Conservation (phyloP, 1,284 basidiomycete species). For the Marasmius sp. region DNA sequence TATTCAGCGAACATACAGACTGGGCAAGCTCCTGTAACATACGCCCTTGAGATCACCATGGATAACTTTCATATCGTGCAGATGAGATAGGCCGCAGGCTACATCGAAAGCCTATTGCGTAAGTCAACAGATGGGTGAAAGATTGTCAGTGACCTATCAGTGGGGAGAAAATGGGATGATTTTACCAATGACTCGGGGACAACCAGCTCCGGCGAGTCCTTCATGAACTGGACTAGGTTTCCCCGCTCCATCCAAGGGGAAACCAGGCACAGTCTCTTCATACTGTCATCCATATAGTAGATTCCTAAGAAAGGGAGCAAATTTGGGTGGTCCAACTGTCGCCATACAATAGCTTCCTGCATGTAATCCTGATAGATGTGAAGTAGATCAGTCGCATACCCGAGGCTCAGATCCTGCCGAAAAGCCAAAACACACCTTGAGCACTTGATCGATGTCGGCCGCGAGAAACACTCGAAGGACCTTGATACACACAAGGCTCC, state of each 20-base stretch:
- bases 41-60: neutral
- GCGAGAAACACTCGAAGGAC: neutral
- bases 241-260: conserved; percentile 6
- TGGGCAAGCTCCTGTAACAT: neutral
- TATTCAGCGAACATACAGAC: neutral
- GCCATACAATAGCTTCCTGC: neutral
- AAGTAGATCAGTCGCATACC: neutral
- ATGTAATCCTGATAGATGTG: neutral
- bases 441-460: neutral
- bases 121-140: neutral
- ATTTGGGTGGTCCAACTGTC: neutral
- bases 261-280: conserved; percentile 8
- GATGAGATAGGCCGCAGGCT: neutral
- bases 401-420: neutral
- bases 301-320: neutral
- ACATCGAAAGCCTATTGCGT: neutral
- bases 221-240: conserved; percentile 1
- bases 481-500: neutral
- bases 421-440: neutral
- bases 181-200: neutral
- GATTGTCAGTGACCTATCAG: neutral
- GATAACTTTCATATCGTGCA: neutral
- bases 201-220: neutral
- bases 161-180: neutral
- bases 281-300: conserved; percentile 4